A percentile compares a stretch with the other conserved stretches of the same genome.
phyloP scores from a whole-genome alignment of 192 early-diverging fungal species.

The Coemansia sp. region DNA sequence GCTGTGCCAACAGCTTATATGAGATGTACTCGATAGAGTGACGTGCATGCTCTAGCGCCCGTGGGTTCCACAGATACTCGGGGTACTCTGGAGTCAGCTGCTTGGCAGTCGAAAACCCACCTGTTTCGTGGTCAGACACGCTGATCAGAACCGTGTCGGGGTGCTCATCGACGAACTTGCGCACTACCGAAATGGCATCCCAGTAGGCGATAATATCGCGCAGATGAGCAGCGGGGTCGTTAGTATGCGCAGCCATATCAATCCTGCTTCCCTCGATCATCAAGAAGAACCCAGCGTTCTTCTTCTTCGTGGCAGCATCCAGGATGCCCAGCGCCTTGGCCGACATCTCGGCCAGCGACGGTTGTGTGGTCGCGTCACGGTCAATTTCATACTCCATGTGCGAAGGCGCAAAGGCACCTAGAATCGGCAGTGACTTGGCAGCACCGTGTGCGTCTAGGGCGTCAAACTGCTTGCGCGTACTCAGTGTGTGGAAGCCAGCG shows the following conservation, averaged over 20 bases:
- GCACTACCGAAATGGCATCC: slow-evolving; percentile 70
- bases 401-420: slow-evolving; percentile 79
- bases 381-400: slow-evolving; percentile 97
- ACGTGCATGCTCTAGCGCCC: slow-evolving; percentile 68
- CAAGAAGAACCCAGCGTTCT: slow-evolving; percentile 85
- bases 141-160: slow-evolving; percentile 92
- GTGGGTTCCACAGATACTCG: slow-evolving; percentile 87
- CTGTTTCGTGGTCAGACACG: slow-evolving; percentile 95
- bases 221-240: slow-evolving; percentile 91
- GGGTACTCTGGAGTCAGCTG: slow-evolving; percentile 77
- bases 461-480: slow-evolving; percentile 68
- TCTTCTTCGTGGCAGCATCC: slow-evolving; percentile 53
- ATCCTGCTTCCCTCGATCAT: slow-evolving; percentile 98
- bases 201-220: slow-evolving; percentile 94
- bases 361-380: slow-evolving; percentile 66
- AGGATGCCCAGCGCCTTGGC: slow-evolving; percentile 80
- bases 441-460: slow-evolving; percentile 33
- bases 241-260: slow-evolving; percentile 95
- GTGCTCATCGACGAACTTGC: slow-evolving; percentile 77
- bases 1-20: slow-evolving; percentile 28
- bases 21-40: slow-evolving; percentile 70
- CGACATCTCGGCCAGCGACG: slow-evolving; percentile 85
- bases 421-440: slow-evolving; percentile 62
- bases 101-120: slow-evolving; percentile 84
- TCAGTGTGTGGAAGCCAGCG: slow-evolving; percentile 68